Percentiles rank a stretch among this genome's conserved stretches.
phyloP scores from a whole-genome alignment of 441 rosid genomes.

The Corymbia citriodora region DNA sequence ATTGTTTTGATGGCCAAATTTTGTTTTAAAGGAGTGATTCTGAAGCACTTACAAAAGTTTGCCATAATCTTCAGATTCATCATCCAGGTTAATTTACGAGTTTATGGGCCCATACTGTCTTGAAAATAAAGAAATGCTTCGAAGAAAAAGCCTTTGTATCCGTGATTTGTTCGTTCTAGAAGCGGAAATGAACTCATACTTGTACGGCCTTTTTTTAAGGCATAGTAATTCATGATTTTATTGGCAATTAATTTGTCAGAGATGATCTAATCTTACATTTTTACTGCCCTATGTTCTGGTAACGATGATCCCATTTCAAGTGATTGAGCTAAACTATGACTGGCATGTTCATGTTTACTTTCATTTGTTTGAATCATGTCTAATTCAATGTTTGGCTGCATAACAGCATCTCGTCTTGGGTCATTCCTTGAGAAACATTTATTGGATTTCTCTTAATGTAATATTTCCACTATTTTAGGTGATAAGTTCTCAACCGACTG shows the following conservation, averaged over 20 bases:
- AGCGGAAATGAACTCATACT: neutral
- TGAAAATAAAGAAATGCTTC: neutral
- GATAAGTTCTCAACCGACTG: constrained; percentile 64
- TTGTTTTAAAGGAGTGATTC: neutral
- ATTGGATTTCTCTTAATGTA: neutral
- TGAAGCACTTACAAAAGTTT: neutral
- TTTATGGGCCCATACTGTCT: neutral
- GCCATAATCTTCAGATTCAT: neutral
- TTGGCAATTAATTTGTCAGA: neutral
- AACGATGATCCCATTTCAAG: neutral
- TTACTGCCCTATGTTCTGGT: neutral
- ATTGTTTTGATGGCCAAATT: neutral
- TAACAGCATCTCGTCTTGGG: neutral
- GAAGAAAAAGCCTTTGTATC: neutral
- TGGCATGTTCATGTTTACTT: neutral
- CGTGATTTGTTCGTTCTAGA: neutral
- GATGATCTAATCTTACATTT: neutral
- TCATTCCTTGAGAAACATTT: neutral
- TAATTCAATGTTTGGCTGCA: neutral
- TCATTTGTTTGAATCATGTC: neutral
- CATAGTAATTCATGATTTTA: neutral
- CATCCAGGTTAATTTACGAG: neutral
- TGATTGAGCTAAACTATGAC: neutral
- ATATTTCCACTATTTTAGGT: constrained; percentile 19
- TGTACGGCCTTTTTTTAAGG: neutral